Conservation (phyloP, 495 filamentous ascomycete species). For the Aspergillus bridgeri region DNA sequence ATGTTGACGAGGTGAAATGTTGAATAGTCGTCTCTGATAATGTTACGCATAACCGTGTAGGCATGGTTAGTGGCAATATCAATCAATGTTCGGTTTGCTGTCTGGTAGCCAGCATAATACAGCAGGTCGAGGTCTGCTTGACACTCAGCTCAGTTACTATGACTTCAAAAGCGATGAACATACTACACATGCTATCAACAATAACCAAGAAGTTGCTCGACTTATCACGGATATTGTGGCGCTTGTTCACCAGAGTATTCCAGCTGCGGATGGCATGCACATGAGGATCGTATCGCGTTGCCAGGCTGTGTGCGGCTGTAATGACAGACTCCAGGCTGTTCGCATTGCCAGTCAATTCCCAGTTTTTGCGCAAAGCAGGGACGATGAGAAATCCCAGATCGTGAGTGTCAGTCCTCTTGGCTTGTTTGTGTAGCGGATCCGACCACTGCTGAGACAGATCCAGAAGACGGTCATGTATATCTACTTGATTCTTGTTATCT, state of each 20-base stretch:
- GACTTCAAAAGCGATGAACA: background rate
- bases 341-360: conserved; percentile 30
- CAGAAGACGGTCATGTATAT: background rate
- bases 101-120: conserved; percentile 37
- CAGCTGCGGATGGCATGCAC: conserved; percentile 40
- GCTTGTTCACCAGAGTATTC: conserved; percentile 18
- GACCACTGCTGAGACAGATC: conserved; percentile 1
- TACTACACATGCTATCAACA: conserved; percentile 40
- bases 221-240: conserved; percentile 11
- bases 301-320: conserved; percentile 34
- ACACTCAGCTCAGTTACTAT: background rate
- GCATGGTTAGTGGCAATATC: conserved; percentile 40
- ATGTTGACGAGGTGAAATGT: conserved; percentile 43
- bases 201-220: conserved; percentile 36
- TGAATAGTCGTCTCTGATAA: conserved; percentile 29
- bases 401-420: conserved; percentile 32
- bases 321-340: conserved; percentile 24
- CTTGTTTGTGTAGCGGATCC: conserved; percentile 9
- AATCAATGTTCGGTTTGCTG: conserved; percentile 17
- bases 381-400: conserved; percentile 42
- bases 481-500: background rate
- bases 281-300: conserved; percentile 27
- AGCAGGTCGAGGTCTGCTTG: conserved; percentile 43
- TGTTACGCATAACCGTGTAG: conserved; percentile 20
- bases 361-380: conserved; percentile 15